A percentile compares a stretch with the other conserved stretches of the same genome.
These are phyloP conservation scores for Wickerhamomyces ciferrii DNA, from an alignment of 805 yeast species.

Conservation along the genomic window DNA sequence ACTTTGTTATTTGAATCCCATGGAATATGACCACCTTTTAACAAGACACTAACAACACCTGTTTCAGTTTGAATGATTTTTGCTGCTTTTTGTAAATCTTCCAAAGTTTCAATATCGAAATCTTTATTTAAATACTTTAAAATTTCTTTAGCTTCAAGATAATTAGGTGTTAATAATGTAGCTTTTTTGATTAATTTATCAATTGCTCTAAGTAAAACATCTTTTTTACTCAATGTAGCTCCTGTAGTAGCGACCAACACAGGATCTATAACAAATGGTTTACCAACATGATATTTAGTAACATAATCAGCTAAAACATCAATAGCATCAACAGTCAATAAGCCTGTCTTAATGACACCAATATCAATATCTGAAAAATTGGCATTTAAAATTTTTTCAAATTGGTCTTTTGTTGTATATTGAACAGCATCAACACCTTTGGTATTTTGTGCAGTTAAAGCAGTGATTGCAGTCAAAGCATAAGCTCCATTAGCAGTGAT, in stretches of 20 bases:
- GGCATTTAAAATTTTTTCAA: conserved; percentile 44
- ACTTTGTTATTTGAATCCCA: conserved; percentile 23
- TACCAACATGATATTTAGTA: conserved; percentile 21
- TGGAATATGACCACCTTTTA: conserved; percentile 81
- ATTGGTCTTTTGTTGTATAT: conserved; percentile 35
- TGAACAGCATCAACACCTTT: conserved; percentile 34
- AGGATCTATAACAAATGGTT: conserved; percentile 66
- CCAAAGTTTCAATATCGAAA: conserved; percentile 26
- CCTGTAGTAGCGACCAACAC: conserved; percentile 85
- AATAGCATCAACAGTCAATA: conserved; percentile 57
- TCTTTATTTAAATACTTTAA: conserved; percentile 25
- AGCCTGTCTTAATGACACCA: conserved; percentile 75
- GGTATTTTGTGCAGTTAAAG: conserved; percentile 78
- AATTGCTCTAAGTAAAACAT: conserved; percentile 39
- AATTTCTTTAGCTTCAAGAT: conserved; percentile 54
- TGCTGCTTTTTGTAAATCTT: conserved; percentile 36
- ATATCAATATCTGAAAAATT: conserved; percentile 57
- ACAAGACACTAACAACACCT: conserved; percentile 48
- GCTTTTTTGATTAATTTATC: conserved; percentile 44
- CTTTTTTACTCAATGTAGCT: conserved; percentile 43
- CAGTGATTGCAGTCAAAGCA: conserved; percentile 73
- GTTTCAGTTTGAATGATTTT: conserved; percentile 29
- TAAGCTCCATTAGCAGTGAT: conserved; percentile 70
- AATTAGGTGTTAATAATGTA: conserved; percentile 69
- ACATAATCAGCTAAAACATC: conserved; percentile 36